Conservation (phyloP, 2,329 filamentous ascomycete species). For the Beauveria sp. region DNA sequence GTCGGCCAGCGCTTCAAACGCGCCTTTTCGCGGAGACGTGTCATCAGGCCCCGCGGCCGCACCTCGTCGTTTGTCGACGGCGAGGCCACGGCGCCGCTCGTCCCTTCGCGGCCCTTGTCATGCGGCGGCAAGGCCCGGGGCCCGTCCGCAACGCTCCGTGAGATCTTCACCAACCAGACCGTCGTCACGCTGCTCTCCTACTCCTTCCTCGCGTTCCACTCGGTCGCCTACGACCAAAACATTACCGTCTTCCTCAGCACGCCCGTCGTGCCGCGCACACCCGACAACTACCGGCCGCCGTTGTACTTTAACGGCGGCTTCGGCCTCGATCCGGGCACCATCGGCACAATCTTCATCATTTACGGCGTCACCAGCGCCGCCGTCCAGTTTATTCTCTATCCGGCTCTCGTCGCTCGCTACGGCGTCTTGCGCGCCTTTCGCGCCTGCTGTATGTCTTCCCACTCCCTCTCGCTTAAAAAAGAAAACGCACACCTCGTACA, state of each 20-base stretch:
- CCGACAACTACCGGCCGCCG: slow-evolving; percentile 56
- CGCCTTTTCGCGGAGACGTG: slow-evolving; percentile 23
- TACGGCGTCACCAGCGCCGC: slow-evolving; percentile 75
- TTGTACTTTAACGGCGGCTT: slow-evolving; percentile 82
- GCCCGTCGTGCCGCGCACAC: slow-evolving; percentile 49
- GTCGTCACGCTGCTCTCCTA: slow-evolving; percentile 70
- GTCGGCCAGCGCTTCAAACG: slow-evolving; percentile 60
- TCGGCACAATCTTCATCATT: slow-evolving; percentile 78
- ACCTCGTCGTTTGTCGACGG: slow-evolving; percentile 42
- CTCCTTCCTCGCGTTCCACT: slow-evolving; percentile 73
- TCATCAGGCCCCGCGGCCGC: neutral
- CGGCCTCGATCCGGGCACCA: slow-evolving; percentile 62
- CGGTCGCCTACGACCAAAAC: slow-evolving; percentile 77
- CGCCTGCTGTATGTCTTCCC: slow-evolving; percentile 40
- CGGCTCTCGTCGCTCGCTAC: slow-evolving; percentile 61
- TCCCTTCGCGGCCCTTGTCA: slow-evolving; percentile 29
- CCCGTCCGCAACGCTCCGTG: slow-evolving; percentile 37
- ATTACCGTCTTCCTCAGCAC: slow-evolving; percentile 86
- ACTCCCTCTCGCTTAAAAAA: neutral
- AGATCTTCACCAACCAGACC: slow-evolving; percentile 70
- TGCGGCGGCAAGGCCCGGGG: slow-evolving; percentile 12
- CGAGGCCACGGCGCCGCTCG: slow-evolving; percentile 49
- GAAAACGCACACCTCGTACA: no score
- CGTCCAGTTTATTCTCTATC: slow-evolving; percentile 82
- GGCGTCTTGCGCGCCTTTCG: slow-evolving; percentile 71